A percentile compares a stretch with the other conserved stretches of the same genome.
Conservation (phyloP, 495 filamentous ascomycete genomes). For the Tuber melanosporum region DNA sequence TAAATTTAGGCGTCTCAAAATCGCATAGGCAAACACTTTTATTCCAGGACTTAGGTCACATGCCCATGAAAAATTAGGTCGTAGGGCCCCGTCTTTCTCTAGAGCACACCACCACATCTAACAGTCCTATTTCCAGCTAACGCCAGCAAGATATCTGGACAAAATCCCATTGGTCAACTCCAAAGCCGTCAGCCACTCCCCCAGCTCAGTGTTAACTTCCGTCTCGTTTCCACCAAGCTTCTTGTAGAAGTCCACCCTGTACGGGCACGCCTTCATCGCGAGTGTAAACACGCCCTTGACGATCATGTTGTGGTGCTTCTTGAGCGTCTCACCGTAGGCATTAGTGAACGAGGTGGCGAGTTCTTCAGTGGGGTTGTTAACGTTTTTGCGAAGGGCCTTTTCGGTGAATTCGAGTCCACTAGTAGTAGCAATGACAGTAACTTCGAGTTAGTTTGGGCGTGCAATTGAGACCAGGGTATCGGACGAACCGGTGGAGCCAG, state of each 20-base stretch:
- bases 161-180: slow-evolving; percentile 68
- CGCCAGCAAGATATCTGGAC: slow-evolving; percentile 57
- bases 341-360: slow-evolving; percentile 76
- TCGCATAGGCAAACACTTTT: neutral
- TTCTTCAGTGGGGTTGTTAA: slow-evolving; percentile 59
- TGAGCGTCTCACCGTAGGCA: slow-evolving; percentile 79
- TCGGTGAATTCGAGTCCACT: slow-evolving; percentile 91
- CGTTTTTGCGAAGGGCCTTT: slow-evolving; percentile 71
- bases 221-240: slow-evolving; percentile 68
- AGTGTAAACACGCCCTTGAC: slow-evolving; percentile 83
- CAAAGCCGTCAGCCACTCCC: slow-evolving; percentile 64
- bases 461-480: slow-evolving; percentile 4
- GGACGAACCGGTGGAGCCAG: slow-evolving; percentile 77
- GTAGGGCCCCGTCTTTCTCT: too few species aligned
- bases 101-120: slow-evolving; percentile 10
- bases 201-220: slow-evolving; percentile 56
- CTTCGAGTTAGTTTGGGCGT: slow-evolving; percentile 18
- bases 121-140: slow-evolving; percentile 10
- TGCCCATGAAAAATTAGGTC: neutral
- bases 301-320: slow-evolving; percentile 79
- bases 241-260: slow-evolving; percentile 79
- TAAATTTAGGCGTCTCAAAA: neutral
- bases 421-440: slow-evolving; percentile 12
- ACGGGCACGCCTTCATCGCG: slow-evolving; percentile 87
- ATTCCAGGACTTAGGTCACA: neutral